Evolutionary conservation across 192 early-diverging fungal genomes (phyloP), one percentile per base, ranked within the genome.

Genomic region (Coemansia sp.): DNA sequence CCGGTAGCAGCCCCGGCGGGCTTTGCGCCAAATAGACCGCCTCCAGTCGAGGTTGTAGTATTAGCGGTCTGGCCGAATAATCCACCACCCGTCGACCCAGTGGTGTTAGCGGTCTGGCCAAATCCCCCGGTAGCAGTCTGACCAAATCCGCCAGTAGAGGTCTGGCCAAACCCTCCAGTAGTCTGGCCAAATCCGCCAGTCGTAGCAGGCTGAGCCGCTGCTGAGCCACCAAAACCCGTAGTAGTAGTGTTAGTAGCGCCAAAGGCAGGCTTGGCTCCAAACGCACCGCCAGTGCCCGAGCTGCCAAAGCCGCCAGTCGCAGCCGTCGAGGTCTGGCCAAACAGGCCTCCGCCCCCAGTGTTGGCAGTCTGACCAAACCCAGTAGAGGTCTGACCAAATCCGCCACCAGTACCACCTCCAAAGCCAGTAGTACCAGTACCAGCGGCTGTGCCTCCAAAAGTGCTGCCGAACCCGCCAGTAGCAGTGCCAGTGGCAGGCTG

Each of bases 1-100:
- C n/a, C n/a, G n/a, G 20, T 54, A 15, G 42, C 44, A 10, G 72
- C 16, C 1, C 33, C 24, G 10, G 61, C 60, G 5, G 65, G 36
- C 12, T 33, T 63, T 27, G 62, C 60, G 43, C 85, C 83, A 62
- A 85, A 86, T 8, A 85, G 67, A 1, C 79, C 76, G 11, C 69
- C 84, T 31, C 36, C 70, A 11, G 41, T 66, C 16, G 67, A 22
- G 67, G 33, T 47, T 13, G 44, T 24, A 3, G 71, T 36, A 55
- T 60, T 57, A 1, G 62, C 40, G 11, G 43, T 65, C 52, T 44
- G 44, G 10, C 78, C 72, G 44, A 81, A 81, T 22, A 69, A 36
- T 13, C 72, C 59, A n/a, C 72, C 68, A 2, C 69, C 70, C 12
- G 70, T 10, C 22, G 40, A 63, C 18, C 54, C 59, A 2, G 77